These are phyloP conservation scores for Przewalskia tangutica DNA, from an alignment of 257 asterid species.

Conservation along the genomic window DNA sequence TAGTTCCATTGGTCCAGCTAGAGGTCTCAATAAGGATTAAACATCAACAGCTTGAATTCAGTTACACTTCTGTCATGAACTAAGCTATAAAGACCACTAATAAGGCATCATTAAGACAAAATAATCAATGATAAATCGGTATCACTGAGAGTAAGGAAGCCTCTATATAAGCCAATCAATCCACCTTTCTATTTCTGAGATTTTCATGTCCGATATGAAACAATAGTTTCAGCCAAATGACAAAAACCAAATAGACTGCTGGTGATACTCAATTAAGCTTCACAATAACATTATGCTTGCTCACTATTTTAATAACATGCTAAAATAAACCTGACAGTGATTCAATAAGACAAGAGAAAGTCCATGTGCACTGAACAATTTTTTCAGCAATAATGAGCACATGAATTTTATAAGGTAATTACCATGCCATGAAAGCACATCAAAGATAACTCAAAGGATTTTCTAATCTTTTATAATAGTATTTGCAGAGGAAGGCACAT, in stretches of 20 bases:
- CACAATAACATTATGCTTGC: not conserved
- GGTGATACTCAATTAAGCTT: not conserved
- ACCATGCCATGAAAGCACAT: no score
- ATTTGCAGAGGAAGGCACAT: slow-evolving; percentile 7
- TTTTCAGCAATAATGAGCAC: not conserved
- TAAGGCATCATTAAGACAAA: not conserved
- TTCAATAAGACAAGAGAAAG: not conserved
- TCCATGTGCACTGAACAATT: not conserved
- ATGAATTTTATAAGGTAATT: not conserved
- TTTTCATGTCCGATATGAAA: not conserved
- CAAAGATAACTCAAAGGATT: no score
- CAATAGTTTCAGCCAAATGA: not conserved
- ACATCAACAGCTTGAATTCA: not conserved
- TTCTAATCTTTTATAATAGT: not conserved
- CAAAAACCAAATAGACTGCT: not conserved
- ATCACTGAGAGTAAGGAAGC: not conserved
- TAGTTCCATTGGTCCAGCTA: no score
- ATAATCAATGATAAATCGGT: not conserved
- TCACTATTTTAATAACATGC: not conserved
- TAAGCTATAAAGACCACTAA: no score
- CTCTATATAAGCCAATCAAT: not conserved
- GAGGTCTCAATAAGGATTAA: not conserved
- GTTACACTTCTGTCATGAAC: not conserved
- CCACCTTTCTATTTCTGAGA: not conserved
- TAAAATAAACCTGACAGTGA: not conserved